Evolutionary conservation across 2,329 filamentous ascomycete genomes (phyloP).

Genomic region (Ceratocystis alfenasii): DNA sequence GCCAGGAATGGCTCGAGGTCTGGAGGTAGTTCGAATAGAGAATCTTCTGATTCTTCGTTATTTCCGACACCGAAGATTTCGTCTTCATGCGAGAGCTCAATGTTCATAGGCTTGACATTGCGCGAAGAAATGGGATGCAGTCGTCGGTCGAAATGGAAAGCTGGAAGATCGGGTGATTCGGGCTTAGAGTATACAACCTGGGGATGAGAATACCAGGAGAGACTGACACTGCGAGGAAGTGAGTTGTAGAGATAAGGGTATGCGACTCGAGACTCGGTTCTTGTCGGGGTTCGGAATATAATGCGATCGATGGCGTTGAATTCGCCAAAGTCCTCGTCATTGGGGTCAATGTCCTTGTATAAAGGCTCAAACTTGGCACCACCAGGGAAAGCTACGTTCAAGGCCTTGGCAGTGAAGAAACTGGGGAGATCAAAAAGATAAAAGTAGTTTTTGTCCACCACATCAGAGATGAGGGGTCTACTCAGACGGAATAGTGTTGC

Average conservation of each 20-base stretch:
- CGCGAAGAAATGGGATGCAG: slow-evolving; percentile 97
- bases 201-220: slow-evolving; percentile 88
- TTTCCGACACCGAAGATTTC: slow-evolving; percentile 76
- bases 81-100: slow-evolving; percentile 86
- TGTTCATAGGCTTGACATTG: slow-evolving; percentile 84
- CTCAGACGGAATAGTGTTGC: slow-evolving; percentile 86
- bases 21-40: slow-evolving; percentile 70
- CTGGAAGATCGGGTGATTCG: slow-evolving; percentile 78
- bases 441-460: slow-evolving; percentile 94
- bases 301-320: slow-evolving; percentile 99
- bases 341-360: slow-evolving; percentile 97
- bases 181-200: slow-evolving; percentile 83
- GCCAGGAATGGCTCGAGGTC: slow-evolving; percentile 77
- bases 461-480: slow-evolving; percentile 77
- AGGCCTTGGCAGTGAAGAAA: slow-evolving; percentile 87
- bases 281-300: slow-evolving; percentile 89
- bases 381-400: slow-evolving; percentile 96
- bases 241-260: slow-evolving; percentile 96
- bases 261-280: slow-evolving; percentile 89
- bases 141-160: slow-evolving; percentile 94
- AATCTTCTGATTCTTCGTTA: slow-evolving; percentile 62
- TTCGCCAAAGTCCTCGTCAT: slow-evolving; percentile 97
- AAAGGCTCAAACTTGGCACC: slow-evolving; percentile 92
- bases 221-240: slow-evolving; percentile 80
- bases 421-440: slow-evolving; percentile 93